Evolutionary conservation across 768 basidiomycete genomes (phyloP).

Genomic region (Mycena capillaripes): DNA sequence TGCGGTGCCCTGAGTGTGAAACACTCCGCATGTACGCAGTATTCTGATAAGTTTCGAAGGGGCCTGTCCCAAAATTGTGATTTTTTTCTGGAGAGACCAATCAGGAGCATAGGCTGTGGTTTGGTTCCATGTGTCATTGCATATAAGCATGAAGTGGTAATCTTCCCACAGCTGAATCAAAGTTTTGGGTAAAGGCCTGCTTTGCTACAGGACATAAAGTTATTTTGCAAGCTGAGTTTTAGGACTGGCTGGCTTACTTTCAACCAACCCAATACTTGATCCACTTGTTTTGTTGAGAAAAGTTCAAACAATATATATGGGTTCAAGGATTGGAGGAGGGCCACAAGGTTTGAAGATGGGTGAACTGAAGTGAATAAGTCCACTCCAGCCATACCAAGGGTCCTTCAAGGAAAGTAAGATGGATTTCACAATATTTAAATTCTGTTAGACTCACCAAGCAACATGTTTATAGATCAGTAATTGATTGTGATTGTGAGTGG

Average conservation of each 20-base stretch:
- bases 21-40: not conserved
- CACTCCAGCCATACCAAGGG: not conserved
- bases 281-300: not conserved
- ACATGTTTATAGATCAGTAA: no score
- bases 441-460: not conserved
- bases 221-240: not conserved
- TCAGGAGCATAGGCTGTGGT: not conserved
- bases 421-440: not conserved
- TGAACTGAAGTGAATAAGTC: not conserved
- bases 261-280: not conserved
- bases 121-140: not conserved
- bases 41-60: not conserved
- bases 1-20: not conserved
- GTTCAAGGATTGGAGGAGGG: not conserved
- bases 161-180: not conserved
- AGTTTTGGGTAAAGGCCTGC: not conserved
- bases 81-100: no score
- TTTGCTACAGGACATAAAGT: not conserved
- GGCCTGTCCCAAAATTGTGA: not conserved
- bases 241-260: not conserved
- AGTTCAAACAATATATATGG: not conserved
- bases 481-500: not conserved
- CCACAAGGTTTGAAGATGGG: not conserved
- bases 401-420: not conserved
- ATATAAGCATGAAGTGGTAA: not conserved